Conservation (phyloP, 78 protist species). For the Dictyostelium intermedium region DNA sequence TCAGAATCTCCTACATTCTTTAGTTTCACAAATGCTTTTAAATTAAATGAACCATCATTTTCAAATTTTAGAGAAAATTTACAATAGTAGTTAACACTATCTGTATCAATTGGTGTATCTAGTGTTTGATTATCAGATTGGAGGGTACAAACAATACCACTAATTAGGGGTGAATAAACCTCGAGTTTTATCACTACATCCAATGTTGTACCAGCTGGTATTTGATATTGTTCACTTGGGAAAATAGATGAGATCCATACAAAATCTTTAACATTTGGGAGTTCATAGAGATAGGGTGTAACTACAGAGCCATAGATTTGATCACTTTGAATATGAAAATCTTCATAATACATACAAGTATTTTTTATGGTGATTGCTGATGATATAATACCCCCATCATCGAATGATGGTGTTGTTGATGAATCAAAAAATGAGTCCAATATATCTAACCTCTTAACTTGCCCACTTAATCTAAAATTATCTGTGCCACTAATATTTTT, state of each 20-base stretch:
- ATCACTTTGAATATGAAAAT: background rate
- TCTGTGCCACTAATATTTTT: background rate
- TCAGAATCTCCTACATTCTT: no score
- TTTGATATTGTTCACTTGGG: background rate
- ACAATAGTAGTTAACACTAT: no score
- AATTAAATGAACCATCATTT: background rate
- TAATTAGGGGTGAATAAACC: background rate
- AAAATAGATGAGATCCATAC: background rate
- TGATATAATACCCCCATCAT: no score
- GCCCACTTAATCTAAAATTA: background rate
- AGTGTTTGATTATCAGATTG: background rate
- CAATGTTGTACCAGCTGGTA: background rate
- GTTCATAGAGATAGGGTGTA: background rate
- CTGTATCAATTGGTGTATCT: no score
- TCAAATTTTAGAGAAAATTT: background rate
- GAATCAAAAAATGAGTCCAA: background rate
- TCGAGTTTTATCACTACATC: no score
- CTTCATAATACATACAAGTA: background rate
- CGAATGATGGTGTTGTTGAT: background rate
- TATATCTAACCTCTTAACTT: background rate
- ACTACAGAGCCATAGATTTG: background rate
- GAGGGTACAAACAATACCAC: background rate
- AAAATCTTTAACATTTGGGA: background rate
- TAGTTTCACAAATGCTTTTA: no score
- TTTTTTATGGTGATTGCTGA: background rate